Evolutionary conservation across 306 rosid species (phyloP).

Genomic region (Hippophae rhamnoides): DNA sequence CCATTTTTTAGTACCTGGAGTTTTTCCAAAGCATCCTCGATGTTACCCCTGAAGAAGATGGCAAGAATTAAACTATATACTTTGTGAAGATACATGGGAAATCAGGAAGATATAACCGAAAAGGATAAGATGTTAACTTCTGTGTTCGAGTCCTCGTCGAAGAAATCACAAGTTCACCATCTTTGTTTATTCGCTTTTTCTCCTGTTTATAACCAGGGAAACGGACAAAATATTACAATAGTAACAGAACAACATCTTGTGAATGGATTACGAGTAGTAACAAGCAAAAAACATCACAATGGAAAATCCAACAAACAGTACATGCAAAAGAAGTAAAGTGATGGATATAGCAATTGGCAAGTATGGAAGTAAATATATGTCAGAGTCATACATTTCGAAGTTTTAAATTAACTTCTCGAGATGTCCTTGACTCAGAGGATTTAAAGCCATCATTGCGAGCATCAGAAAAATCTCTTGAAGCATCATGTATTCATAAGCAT

Average conservation of each 20-base stretch:
- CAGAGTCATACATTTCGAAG: no score
- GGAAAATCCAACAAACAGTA: no score
- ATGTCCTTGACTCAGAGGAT: no score
- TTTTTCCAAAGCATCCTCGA: conserved; percentile 54
- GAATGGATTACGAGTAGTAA: no score
- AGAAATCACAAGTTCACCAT: conserved; percentile 92
- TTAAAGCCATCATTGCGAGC: no score
- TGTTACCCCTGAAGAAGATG: conserved; percentile 44
- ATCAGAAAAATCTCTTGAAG: no score
- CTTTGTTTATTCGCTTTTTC: conserved; percentile 87
- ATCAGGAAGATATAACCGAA: conserved; percentile 6
- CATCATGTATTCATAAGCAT: no score
- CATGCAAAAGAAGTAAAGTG: no score
- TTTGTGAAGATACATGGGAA: conserved; percentile 15
- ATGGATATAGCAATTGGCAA: no score
- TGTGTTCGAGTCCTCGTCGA: conserved; percentile 92
- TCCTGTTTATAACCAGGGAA: conserved; percentile 46
- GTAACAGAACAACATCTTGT: conserved; percentile 6
- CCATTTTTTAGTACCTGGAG: conserved; percentile 36
- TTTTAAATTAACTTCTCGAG: no score
- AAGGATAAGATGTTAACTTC: conserved; percentile 46
- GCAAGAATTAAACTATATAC: conserved; percentile 20
- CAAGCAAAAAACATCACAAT: no score
- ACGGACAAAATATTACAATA: conserved; percentile 12
- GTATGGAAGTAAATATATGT: no score